Evolutionary conservation across 495 filamentous ascomycete species (phyloP).

Genomic region (Hypoxylon rickii): DNA sequence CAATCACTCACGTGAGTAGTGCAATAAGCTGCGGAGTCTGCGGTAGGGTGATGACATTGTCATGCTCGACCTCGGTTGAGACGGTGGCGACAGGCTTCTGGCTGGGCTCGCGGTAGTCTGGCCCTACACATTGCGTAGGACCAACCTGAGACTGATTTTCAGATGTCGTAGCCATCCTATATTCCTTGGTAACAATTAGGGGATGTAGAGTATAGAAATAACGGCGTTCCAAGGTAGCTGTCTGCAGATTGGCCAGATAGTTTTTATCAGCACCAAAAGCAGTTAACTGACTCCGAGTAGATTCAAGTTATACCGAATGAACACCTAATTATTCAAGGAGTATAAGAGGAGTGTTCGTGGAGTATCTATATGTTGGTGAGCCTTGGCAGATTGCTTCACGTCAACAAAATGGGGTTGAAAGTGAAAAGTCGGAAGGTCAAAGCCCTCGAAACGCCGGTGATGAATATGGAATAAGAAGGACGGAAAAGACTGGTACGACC

Average conservation of each 20-base stretch:
- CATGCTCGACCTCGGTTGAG: conserved; percentile 77
- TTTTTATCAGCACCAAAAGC: no score
- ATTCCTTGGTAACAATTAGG: neutral
- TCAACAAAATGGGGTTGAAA: no score
- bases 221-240: neutral
- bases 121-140: conserved; percentile 75
- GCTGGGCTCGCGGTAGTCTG: conserved; percentile 72
- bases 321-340: no score
- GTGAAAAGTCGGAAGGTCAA: neutral
- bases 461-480: neutral
- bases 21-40: conserved; percentile 98
- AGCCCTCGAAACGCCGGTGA: neutral
- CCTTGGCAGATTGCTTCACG: no score
- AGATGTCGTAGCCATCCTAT: conserved; percentile 32
- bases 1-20: conserved; percentile 81
- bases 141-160: conserved; percentile 44
- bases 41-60: conserved; percentile 86
- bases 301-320: no score
- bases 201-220: neutral
- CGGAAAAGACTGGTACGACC: neutral
- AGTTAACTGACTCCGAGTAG: no score
- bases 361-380: no score
- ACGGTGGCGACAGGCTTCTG: conserved; percentile 90
- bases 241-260: no score
- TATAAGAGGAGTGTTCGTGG: no score